Evolutionary conservation across 2,329 filamentous ascomycete species (phyloP).

Genomic region (Leptographium radiaticola): DNA sequence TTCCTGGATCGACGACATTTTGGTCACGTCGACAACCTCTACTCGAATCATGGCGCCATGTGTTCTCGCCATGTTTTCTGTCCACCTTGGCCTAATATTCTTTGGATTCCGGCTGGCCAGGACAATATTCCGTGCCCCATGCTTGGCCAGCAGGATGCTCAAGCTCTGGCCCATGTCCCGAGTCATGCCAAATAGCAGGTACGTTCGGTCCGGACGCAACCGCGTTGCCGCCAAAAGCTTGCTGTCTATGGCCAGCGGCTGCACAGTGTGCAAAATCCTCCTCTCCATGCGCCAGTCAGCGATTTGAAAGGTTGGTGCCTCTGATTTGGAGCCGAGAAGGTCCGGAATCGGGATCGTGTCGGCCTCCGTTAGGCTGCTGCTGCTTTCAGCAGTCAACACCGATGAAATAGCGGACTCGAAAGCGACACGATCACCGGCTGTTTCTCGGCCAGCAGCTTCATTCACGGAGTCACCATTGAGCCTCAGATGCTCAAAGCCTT

Average conservation of each 20-base stretch:
- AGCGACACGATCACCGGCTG: neutral
- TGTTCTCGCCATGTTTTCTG: slow-evolving; percentile 15
- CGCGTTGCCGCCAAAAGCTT: slow-evolving; percentile 2
- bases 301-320: slow-evolving; percentile 14
- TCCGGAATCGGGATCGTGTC: neutral
- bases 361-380: neutral
- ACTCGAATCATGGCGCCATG: slow-evolving; percentile 14
- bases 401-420: neutral
- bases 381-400: neutral
- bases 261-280: slow-evolving; percentile 12
- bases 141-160: slow-evolving; percentile 22
- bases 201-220: slow-evolving; percentile 22
- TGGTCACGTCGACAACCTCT: slow-evolving; percentile 17
- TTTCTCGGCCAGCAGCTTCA: neutral
- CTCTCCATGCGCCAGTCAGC: slow-evolving; percentile 27
- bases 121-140: slow-evolving; percentile 26
- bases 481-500: slow-evolving; percentile 15
- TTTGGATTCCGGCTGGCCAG: slow-evolving; percentile 26
- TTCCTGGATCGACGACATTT: slow-evolving; percentile 14
- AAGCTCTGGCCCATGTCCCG: slow-evolving; percentile 31
- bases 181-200: slow-evolving; percentile 27
- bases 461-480: neutral
- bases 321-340: neutral
- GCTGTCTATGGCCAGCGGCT: slow-evolving; percentile 7
- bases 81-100: slow-evolving; percentile 18